Base-by-base conservation (phyloP, 257 asterid species). In the Petrea volubilis region DNA sequence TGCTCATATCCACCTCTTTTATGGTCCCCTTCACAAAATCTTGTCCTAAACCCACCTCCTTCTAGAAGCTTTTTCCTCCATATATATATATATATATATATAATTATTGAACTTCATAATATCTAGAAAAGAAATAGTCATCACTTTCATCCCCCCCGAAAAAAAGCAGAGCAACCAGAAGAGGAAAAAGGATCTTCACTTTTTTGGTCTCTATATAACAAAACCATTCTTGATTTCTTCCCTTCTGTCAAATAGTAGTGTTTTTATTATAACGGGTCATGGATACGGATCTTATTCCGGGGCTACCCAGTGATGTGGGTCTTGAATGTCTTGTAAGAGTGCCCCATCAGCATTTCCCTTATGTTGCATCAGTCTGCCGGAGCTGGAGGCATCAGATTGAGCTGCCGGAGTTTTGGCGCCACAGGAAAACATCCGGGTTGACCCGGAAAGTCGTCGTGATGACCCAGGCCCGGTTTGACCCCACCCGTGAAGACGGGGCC, bases 321-420 rank as follows among this genome's bases (percentile, higher is more conserved):
- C 81, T 82, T 1, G 89, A 88, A 18, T 90, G 97, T 47, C 76
- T 88, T 1, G 70, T 84, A 0, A 78, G 94, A 27, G 67, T 88
- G n/a, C 82, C 90, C 0, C 79, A 86, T 52, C 36, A 80, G 8
- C 33, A 73, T 56, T 75, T 92, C 52, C 65, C 96, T 6, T 79
- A 90, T 0, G 77, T 77, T 40, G 76, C 83, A 10, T 86, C 92
- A 0, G 96, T 89, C 9, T 84, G 83, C 74, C 72, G 60, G 68
- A 73, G 70, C 1, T 92, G 96, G 97, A 83, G 75, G 62, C 75
- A 56, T 1, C 71, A 80, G 60, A 71, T 92, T 63, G 64, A 76
- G 36, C 78, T 78, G 38, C 92, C 89, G 8, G 87, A 79, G 62
- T 92, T 89, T 74, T 82, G 93, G 96, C 82, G 64, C n/a, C 78